phyloP scores from a whole-genome alignment of 2,329 filamentous ascomycete genomes.

The Neopestalotiopsis sp. region DNA sequence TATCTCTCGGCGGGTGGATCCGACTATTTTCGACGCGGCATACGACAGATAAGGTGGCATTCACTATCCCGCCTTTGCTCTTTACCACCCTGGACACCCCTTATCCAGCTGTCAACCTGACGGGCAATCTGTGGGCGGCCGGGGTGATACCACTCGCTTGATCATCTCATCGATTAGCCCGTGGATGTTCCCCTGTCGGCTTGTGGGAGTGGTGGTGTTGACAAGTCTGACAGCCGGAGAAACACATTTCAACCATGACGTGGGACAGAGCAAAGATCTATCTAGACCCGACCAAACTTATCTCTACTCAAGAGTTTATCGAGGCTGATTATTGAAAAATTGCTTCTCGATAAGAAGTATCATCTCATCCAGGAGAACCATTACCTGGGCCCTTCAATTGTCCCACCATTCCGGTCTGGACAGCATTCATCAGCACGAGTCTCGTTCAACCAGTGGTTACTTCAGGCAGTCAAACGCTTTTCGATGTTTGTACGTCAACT shows the following conservation, averaged over 20 bases:
- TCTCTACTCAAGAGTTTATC: neutral
- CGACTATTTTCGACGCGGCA: slow-evolving; percentile 21
- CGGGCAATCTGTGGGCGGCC: neutral
- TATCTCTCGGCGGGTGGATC: slow-evolving; percentile 28
- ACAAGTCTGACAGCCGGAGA: neutral
- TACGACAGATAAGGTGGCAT: slow-evolving; percentile 15
- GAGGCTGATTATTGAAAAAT: neutral
- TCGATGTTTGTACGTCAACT: too few relatives aligned
- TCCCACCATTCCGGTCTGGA: neutral
- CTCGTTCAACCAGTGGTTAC: too few relatives aligned
- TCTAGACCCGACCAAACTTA: neutral
- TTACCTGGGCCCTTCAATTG: neutral
- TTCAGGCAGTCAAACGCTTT: too few relatives aligned
- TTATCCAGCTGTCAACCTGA: slow-evolving; percentile 1
- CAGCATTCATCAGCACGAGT: neutral
- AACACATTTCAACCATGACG: neutral
- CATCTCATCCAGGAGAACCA: neutral
- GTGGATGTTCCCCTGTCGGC: neutral
- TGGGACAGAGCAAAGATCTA: neutral
- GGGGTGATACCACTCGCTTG: neutral
- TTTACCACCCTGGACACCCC: neutral
- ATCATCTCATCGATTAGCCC: neutral
- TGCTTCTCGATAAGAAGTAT: neutral
- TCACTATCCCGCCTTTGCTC: slow-evolving; percentile 1
- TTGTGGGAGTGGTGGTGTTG: neutral